These are phyloP conservation scores for Zygotorulaspora mrakii DNA, from an alignment of 1,139 yeast genomes.

Conservation along the genomic window DNA sequence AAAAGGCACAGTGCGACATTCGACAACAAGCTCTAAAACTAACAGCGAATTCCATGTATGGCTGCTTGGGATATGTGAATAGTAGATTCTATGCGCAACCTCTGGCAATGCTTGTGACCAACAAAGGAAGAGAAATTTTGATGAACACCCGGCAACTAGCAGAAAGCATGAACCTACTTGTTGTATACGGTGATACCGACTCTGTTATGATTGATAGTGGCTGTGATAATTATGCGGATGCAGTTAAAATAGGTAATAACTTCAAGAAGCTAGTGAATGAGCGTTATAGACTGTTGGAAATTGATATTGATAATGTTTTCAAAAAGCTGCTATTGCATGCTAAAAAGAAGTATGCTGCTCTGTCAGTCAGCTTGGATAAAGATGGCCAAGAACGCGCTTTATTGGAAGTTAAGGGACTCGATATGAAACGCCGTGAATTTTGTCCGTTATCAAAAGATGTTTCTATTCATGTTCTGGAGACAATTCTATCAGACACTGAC, in stretches of 20 bases:
- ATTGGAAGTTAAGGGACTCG: slow-evolving; percentile 92
- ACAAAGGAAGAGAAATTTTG: slow-evolving; percentile 91
- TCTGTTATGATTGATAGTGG: slow-evolving; percentile 98
- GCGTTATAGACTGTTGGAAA: slow-evolving; percentile 79
- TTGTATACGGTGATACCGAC: slow-evolving; percentile 98
- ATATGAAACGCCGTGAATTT: slow-evolving; percentile 94
- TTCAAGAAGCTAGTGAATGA: slow-evolving; percentile 86
- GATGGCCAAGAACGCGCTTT: slow-evolving; percentile 47
- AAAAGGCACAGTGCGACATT: slow-evolving; percentile 81
- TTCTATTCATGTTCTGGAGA: slow-evolving; percentile 69
- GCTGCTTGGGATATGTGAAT: slow-evolving; percentile 90
- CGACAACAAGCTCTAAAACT: slow-evolving; percentile 94
- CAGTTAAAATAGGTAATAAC: slow-evolving; percentile 76
- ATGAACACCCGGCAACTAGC: slow-evolving; percentile 93
- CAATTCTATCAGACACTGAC: slow-evolving; percentile 68
- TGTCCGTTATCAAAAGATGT: slow-evolving; percentile 90
- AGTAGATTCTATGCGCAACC: slow-evolving; percentile 96
- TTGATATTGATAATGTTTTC: slow-evolving; percentile 92
- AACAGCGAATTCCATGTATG: slow-evolving; percentile 99
- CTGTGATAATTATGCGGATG: slow-evolving; percentile 62
- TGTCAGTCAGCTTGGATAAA: slow-evolving; percentile 53
- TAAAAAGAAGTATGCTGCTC: slow-evolving; percentile 97
- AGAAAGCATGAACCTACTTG: slow-evolving; percentile 74
- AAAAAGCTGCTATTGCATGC: slow-evolving; percentile 82
- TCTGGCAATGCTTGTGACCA: slow-evolving; percentile 91